phyloP scores from a whole-genome alignment of 2,329 filamentous ascomycete species.

The Cladobotryum protrusum region DNA sequence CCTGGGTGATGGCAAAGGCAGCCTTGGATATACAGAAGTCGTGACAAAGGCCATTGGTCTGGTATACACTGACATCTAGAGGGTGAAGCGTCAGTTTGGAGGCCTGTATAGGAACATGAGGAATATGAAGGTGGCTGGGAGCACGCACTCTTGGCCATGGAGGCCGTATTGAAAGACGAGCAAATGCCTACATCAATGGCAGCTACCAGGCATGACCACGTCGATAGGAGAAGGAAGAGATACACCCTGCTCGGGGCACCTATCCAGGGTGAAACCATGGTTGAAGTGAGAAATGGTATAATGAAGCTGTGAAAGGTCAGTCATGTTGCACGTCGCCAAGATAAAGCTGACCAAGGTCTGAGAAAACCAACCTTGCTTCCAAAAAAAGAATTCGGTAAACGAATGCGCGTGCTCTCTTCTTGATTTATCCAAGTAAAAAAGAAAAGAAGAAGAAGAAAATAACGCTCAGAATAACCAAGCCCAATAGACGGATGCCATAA shows the following conservation, averaged over 20 bases:
- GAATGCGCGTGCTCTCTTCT: no score
- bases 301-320: neutral
- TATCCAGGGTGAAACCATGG: constrained; percentile 18
- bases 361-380: no score
- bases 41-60: constrained; percentile 65
- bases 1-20: constrained; percentile 64
- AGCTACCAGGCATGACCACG: constrained; percentile 18
- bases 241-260: constrained; percentile 16
- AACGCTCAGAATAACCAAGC: no score
- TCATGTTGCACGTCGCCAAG: no score
- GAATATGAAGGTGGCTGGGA: no score
- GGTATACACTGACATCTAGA: constrained; percentile 49
- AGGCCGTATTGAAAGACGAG: constrained; percentile 32
- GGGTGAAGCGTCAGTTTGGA: constrained; percentile 1
- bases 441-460: no score
- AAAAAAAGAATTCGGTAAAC: neutral
- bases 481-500: no score
- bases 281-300: neutral
- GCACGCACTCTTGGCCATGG: constrained; percentile 26
- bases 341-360: no score
- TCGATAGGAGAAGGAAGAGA: constrained; percentile 20
- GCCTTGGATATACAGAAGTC: constrained; percentile 49
- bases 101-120: neutral
- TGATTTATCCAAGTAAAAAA: no score
- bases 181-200: constrained; percentile 29